Evolutionary conservation across 768 basidiomycete genomes (phyloP).

Genomic region (Russula sp.): DNA sequence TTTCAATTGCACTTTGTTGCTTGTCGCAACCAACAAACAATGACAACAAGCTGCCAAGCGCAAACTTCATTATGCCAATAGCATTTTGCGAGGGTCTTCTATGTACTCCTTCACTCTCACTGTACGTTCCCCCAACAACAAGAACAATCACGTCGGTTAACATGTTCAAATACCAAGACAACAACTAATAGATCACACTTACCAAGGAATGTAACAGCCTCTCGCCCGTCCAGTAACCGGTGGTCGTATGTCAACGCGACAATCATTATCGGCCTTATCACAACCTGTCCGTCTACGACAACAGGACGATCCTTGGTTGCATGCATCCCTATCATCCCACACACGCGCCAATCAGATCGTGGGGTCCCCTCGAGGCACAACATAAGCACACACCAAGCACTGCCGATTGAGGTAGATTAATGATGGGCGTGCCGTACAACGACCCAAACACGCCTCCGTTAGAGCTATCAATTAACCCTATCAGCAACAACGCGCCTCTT

Average conservation of each 20-base stretch:
- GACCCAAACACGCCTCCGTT: constrained; percentile 99
- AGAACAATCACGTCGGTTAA: constrained; percentile 3
- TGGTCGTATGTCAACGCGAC: constrained; percentile 94
- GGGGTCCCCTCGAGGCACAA: constrained; percentile 11
- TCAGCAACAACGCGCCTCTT: not conserved
- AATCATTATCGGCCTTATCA: constrained; percentile 95
- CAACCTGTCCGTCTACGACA: constrained; percentile 91
- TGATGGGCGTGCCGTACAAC: constrained; percentile 96
- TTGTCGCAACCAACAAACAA: not conserved
- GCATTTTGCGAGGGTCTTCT: constrained; percentile 45
- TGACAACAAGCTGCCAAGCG: not conserved
- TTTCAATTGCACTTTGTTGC: not conserved
- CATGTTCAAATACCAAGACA: not conserved
- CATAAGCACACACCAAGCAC: constrained; percentile 59
- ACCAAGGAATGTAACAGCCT: constrained; percentile 98
- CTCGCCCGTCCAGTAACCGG: constrained; percentile 88
- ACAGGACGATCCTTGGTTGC: constrained; percentile 86
- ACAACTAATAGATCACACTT: constrained; percentile 28
- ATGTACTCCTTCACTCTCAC: constrained; percentile 49
- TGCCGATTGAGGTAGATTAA: constrained; percentile 92
- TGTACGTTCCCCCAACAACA: constrained; percentile 21
- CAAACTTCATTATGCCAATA: constrained; percentile 21
- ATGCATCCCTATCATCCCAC: constrained; percentile 66
- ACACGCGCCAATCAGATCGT: not conserved
- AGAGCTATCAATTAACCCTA: constrained; percentile 47